Evolutionary conservation across 345 rosid species (phyloP).

Genomic region (Trapa bicornis): DNA sequence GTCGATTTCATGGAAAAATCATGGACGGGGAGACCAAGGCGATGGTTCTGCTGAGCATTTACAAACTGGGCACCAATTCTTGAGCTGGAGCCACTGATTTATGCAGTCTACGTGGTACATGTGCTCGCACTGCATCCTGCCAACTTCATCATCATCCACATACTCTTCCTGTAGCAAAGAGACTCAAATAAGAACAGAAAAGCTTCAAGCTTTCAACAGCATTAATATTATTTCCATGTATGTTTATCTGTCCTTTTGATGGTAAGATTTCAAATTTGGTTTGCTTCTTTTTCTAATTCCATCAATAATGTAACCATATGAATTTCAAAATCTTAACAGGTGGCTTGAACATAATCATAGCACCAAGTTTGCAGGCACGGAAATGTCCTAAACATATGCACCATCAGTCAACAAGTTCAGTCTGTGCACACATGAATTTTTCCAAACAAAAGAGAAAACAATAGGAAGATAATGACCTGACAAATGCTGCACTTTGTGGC

Average conservation of each 20-base stretch:
- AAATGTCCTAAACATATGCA: neutral
- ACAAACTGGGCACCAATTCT: conserved; percentile 96
- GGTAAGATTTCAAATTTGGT: no score
- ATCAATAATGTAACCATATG: no score
- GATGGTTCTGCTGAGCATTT: conserved; percentile 41
- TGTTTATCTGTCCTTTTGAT: no score
- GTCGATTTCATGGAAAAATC: neutral
- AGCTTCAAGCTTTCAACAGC: no score
- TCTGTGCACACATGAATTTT: neutral
- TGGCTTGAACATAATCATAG: no score
- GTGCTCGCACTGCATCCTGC: conserved; percentile 72
- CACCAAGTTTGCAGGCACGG: no score
- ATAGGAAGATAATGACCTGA: conserved; percentile 36
- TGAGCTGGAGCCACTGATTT: conserved; percentile 74
- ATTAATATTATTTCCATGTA: no score
- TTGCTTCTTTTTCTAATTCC: no score
- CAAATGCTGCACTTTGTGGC: conserved; percentile 85
- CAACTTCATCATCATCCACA: conserved; percentile 56
- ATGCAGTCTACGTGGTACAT: conserved; percentile 52
- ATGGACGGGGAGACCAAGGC: conserved; percentile 6
- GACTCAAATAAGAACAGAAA: no score
- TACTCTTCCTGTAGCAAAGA: conserved; percentile 69
- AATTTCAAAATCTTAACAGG: no score
- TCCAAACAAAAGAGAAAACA: no score
- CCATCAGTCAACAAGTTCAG: neutral